Base-by-base conservation (phyloP, 331 rosid genomes). In the Phaseolus coccineus region DNA sequence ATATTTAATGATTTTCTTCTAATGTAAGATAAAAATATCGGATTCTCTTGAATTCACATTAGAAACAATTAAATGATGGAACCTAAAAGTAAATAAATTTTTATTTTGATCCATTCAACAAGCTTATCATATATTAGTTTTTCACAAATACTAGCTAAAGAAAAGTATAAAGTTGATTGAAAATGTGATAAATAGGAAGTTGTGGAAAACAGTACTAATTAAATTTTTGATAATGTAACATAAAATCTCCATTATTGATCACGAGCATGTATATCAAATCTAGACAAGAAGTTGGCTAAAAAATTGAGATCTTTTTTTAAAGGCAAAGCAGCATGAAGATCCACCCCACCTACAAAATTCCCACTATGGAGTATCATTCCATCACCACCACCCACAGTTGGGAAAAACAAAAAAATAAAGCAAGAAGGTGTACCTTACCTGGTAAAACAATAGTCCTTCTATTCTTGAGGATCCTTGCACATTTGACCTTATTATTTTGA, bases 371-470 rank as follows among this genome's bases (percentile, higher is more conserved):
- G 15, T 79, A 74, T 70, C 84, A 40, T 76, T 68, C 55, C 37
- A 67, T 55, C 8, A 37, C 24, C 82, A 79, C 80, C 86, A 57
- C 24, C 42, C 73, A 30, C 64, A 68, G 68, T 74, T 82, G 63
- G 53, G 33, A 56, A 52, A 50, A 56, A 44, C 48, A 69, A 63
- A 58, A 57, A 67, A 42, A 22, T 67, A 74, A 83, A 81, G 22
- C 12, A 0, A 12, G 51, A 10, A 22, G 4, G 61, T 63, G 59
- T 56, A 50, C 61, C 66, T 50, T 22, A 11, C 31, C 57, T 9
- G 25, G 69, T 59, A 14, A 69, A 28, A 69, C 8, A 67, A 67
- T 55, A 72, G 69, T 85, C 27, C 48, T 14, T 82, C 39, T 7
- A 46, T 68, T 33, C 46, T 71, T 35, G 57, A 84, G 59, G 77